Evolutionary conservation across 495 filamentous ascomycete species (phyloP).

Genomic region (Trichoderma asperelloides): DNA sequence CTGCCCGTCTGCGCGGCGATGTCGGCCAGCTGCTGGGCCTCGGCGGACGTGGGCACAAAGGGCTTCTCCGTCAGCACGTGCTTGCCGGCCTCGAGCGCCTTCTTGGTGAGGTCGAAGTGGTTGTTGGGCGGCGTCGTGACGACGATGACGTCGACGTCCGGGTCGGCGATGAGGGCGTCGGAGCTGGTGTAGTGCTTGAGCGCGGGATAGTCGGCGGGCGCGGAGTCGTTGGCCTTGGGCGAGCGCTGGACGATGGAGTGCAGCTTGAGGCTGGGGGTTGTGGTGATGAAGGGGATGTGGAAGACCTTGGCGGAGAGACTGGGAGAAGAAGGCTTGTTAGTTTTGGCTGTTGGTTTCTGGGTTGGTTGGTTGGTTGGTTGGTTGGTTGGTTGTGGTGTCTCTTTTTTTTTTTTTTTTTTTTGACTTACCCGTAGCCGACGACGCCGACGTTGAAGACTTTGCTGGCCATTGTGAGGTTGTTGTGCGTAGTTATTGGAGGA

Average conservation of each 20-base stretch:
- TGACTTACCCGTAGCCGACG: conserved; percentile 44
- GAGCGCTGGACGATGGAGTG: conserved; percentile 71
- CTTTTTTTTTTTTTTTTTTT: too few relatives aligned
- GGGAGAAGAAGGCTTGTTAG: conserved; percentile 10
- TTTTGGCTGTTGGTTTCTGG: neutral
- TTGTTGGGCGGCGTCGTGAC: conserved; percentile 68
- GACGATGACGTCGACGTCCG: conserved; percentile 60
- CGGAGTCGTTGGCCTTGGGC: conserved; percentile 42
- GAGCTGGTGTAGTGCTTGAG: conserved; percentile 54
- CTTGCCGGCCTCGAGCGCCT: conserved; percentile 66
- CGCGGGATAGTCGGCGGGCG: conserved; percentile 58
- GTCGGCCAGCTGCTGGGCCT: conserved; percentile 61
- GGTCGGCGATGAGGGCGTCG: conserved; percentile 56
- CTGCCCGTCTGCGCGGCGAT: conserved; percentile 54
- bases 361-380: too few relatives aligned
- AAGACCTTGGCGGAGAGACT: conserved; percentile 81
- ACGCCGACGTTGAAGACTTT: conserved; percentile 43
- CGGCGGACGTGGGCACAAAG: conserved; percentile 61
- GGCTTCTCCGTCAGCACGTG: conserved; percentile 88
- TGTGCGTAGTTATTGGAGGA: neutral
- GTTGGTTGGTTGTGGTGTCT: too few relatives aligned
- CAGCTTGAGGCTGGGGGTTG: conserved; percentile 55
- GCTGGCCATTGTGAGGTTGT: conserved; percentile 16
- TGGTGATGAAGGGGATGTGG: conserved; percentile 77
- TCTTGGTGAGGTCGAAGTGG: conserved; percentile 57